A percentile compares a stretch with the other conserved stretches of the same genome.
phyloP scores from a whole-genome alignment of 768 basidiomycete genomes.

The Kwoniella dendrophila region DNA sequence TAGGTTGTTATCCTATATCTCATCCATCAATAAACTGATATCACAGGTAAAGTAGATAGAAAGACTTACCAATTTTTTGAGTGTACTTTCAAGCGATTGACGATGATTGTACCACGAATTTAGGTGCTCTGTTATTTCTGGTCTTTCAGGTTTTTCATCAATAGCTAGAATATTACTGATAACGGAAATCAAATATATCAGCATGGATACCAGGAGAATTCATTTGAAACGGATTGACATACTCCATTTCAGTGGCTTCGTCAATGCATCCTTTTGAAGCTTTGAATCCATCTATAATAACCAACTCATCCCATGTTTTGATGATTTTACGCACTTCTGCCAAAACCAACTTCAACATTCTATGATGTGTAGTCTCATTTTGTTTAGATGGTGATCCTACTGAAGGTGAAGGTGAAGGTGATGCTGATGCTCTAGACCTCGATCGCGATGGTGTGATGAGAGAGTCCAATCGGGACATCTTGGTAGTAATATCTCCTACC shows the following conservation, averaged over 20 bases:
- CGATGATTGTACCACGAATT: slow-evolving; percentile 17
- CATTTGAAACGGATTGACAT: background rate
- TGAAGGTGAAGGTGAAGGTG: slow-evolving; percentile 31
- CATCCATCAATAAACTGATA: too few species aligned
- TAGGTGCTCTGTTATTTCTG: slow-evolving; percentile 28
- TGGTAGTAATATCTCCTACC: slow-evolving; percentile 1
- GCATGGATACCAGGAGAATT: background rate
- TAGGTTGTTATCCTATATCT: slow-evolving; percentile 34
- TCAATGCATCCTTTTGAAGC: slow-evolving; percentile 73
- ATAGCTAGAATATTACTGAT: slow-evolving; percentile 37
- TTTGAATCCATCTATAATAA: slow-evolving; percentile 75
- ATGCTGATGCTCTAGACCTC: slow-evolving; percentile 7
- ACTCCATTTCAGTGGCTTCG: slow-evolving; percentile 80
- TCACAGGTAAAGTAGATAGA: background rate
- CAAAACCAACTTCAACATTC: slow-evolving; percentile 70
- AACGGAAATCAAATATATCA: background rate
- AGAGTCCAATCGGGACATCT: slow-evolving; percentile 47
- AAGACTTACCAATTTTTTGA: slow-evolving; percentile 43
- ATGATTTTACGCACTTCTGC: slow-evolving; percentile 68
- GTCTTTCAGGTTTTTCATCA: slow-evolving; percentile 33
- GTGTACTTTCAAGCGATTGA: slow-evolving; percentile 25
- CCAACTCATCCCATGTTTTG: slow-evolving; percentile 80
- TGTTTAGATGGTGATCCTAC: background rate
- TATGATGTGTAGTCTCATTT: slow-evolving; percentile 75
- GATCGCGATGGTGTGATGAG: slow-evolving; percentile 34